Evolutionary conservation across 1,139 yeast species (phyloP), one percentile per base, ranked within the genome.

Genomic region (Oligophagozyma castellii): DNA sequence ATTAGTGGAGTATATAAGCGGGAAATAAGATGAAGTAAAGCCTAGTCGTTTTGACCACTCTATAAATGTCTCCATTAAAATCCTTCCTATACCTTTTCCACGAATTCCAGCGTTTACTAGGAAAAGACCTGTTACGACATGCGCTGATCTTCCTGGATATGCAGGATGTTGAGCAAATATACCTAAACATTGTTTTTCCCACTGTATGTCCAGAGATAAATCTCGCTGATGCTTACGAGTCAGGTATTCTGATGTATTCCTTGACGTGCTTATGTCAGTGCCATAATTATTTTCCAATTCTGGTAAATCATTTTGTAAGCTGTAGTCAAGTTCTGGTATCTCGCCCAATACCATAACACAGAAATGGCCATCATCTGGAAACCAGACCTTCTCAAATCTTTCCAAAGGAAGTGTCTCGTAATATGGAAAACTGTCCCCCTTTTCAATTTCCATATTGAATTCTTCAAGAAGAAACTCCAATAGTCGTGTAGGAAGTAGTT

Each of bases 41-140:
- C 95, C 95, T 25, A 86, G 60, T 36, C 73, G 61, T 4, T 92
- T 93, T 1, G 95, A 84, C 96, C 96, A 89, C 38, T 77, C 83
- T 16, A 84, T 52, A 44, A 72, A 83, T 40, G 93, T 76, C 43
- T 81, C 93, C 7, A 83, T 75, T 38, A 89, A 54, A 0, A 92
- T 78, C 34, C 74, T 62, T 4, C 98, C 98, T 24, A 89, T 79
- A 3, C 96, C 95, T 48, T 77, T 78, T n/a, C 92, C 89, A 42
- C 98, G 59, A 38, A 80, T 80, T 37, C 93, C 93, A 2, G 93
- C 92, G 53, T 84, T 83, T 2, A 89, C 96, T 30, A 89, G 58
- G 41, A 89, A 80, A 19, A 77, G 78, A 2, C 83, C 93, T 0
- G 93, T 81, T 44, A 94, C 84, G n/a, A 89, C 76, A 52, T 86